Evolutionary conservation across 176 grass and related monocot species (phyloP).

Genomic region (Puya raimondii): DNA sequence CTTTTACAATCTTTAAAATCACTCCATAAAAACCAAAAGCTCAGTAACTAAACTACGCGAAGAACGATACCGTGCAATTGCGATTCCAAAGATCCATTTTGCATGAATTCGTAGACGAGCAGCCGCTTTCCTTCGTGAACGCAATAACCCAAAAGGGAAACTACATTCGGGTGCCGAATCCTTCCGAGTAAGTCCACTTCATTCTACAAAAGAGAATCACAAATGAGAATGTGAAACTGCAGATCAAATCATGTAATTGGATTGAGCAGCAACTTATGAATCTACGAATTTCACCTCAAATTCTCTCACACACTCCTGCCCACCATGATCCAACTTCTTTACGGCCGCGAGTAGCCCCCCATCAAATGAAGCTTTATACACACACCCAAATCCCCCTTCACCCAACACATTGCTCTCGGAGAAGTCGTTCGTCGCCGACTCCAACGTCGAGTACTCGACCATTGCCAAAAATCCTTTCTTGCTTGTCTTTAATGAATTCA

Average conservation of each 20-base stretch:
- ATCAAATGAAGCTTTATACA: constrained; percentile 74
- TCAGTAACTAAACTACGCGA: constrained; percentile 17
- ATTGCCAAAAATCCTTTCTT: constrained; percentile 64
- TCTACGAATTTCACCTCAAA: constrained; percentile 55
- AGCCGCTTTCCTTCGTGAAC: constrained; percentile 52
- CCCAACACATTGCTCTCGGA: constrained; percentile 63
- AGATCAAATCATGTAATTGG: not conserved
- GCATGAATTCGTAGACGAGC: constrained; percentile 94
- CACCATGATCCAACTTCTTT: constrained; percentile 55
- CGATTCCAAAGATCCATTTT: constrained; percentile 84
- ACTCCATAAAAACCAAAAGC: not conserved
- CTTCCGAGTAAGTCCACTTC: constrained; percentile 86
- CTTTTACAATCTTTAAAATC: not conserved
- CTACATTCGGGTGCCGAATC: constrained; percentile 91
- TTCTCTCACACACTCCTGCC: constrained; percentile 60
- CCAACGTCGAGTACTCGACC: constrained; percentile 61
- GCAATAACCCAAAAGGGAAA: constrained; percentile 88
- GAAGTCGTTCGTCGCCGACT: constrained; percentile 63
- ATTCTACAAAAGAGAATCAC: constrained; percentile 40
- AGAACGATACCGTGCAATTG: constrained; percentile 71
- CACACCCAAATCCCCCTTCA: constrained; percentile 63
- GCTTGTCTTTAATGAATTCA: constrained; percentile 48
- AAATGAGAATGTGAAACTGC: constrained; percentile 6
- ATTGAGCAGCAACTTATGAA: not conserved
- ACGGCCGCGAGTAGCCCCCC: constrained; percentile 51